These are phyloP conservation scores for Madurella mycetomatis DNA, from an alignment of 2,329 filamentous ascomycete genomes.

Conservation along the genomic window DNA sequence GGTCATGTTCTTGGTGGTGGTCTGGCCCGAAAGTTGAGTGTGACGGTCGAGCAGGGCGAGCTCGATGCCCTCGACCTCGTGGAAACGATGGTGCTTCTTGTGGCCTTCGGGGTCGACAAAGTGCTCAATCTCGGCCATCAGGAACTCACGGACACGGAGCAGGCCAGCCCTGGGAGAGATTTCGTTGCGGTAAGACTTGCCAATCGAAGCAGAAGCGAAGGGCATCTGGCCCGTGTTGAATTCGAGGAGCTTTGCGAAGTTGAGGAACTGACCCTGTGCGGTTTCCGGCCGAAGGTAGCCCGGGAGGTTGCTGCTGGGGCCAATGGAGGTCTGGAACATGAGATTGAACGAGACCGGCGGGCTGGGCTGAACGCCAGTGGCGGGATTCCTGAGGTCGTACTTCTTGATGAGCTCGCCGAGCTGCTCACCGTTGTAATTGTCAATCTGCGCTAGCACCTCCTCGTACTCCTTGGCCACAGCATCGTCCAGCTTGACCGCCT, in stretches of 20 bases:
- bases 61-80: conserved; percentile 78
- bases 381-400: conserved; percentile 85
- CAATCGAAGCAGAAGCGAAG: conserved; percentile 94
- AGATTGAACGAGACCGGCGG: conserved; percentile 92
- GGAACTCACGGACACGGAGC: conserved; percentile 89
- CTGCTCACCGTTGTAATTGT: conserved; percentile 87
- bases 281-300: conserved; percentile 92
- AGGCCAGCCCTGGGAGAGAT: conserved; percentile 91
- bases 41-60: conserved; percentile 79
- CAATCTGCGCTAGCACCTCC: conserved; percentile 84
- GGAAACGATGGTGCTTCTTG: conserved; percentile 90
- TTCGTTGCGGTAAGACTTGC: conserved; percentile 97
- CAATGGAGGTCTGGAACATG: conserved; percentile 97
- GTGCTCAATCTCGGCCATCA: conserved; percentile 99
- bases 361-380: conserved; percentile 69
- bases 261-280: conserved; percentile 95
- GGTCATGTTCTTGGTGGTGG: conserved; percentile 64
- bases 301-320: conserved; percentile 79
- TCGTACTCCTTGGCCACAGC: conserved; percentile 84
- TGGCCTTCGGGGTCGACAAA: conserved; percentile 91
- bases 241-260: conserved; percentile 92
- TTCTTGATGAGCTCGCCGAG: conserved; percentile 86
- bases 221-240: conserved; percentile 96
- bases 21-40: conserved; percentile 83
- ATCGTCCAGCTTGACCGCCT: conserved; percentile 82